Evolutionary conservation across 148 eudicot genomes (phyloP), one percentile per base, ranked within the genome.

Genomic region (Fallopia convolvulus): DNA sequence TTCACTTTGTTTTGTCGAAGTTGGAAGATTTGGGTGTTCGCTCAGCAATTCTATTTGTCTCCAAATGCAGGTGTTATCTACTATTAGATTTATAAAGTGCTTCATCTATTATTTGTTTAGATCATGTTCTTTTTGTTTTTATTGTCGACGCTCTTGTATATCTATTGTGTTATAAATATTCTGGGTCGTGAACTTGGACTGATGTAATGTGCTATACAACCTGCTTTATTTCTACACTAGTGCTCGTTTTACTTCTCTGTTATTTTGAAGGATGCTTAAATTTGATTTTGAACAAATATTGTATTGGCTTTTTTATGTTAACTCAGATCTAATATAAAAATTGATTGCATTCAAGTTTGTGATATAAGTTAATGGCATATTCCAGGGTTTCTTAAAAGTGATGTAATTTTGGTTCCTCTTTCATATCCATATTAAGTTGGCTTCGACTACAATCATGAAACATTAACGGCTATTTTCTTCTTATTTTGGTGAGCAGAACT

Each of bases 31-130:
- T 86, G 96, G 77, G 79, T 63, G 76, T 89, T 70, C 92, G 94
- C 42, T 94, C 99, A 40, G 92, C 88, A 81, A 94, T 94, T 36
- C 84, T 92, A 63, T 94, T 94, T 82, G 92, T 88, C 56, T 79
- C 89, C 47, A 87, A 79, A 44, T 82, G 88, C 89, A 83, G 96
- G 99, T 94, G 85, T 46, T 18, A 46, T 32, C 21, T n/a, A 8
- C 18, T 42, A 23, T 73, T 26, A 44, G 30, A 73, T 44, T 14
- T 14, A 5, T 47, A 17, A 2, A 65, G 52, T 60, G 13, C 6
- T 65, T 30, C 46, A 14, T 79, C 72, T 32, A 47, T 26, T 63
- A 26, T 46, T 61, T 21, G 9, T 21, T 42, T 56, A 15, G 44
- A 47, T 58, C 42, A 30, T 74, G 20, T 18, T 30, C 74, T 58